phyloP scores from a whole-genome alignment of 352 stramenopile species.

The Globisporangium radiosum region DNA sequence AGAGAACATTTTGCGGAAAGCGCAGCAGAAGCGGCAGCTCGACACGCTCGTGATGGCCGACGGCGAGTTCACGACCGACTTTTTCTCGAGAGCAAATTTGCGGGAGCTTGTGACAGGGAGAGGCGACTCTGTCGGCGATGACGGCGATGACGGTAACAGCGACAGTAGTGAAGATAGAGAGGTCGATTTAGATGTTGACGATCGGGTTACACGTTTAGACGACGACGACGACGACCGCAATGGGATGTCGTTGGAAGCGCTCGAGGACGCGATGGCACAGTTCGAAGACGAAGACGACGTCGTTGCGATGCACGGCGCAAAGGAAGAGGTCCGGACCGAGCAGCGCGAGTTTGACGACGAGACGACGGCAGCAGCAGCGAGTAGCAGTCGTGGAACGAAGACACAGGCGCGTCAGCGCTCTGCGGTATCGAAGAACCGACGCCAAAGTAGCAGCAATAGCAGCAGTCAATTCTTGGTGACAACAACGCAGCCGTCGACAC shows the following conservation, averaged over 20 bases:
- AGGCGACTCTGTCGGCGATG: conserved; percentile 15
- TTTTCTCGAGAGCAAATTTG: conserved; percentile 83
- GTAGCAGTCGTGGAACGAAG: conserved; percentile 4
- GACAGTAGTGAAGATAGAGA: not conserved
- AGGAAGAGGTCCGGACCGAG: conserved; percentile 49
- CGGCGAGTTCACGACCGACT: conserved; percentile 72
- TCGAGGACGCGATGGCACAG: conserved; percentile 92
- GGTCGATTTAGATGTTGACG: not conserved
- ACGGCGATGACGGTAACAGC: conserved; percentile 19
- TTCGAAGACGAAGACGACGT: conserved; percentile 96
- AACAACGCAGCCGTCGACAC: conserved; percentile 18
- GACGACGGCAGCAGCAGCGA: not conserved
- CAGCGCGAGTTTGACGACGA: conserved; percentile 65
- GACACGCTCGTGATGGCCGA: conserved; percentile 91
- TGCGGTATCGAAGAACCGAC: conserved; percentile 12
- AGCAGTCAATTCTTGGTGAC: not conserved
- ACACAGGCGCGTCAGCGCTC: too few species aligned
- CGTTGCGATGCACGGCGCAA: conserved; percentile 83
- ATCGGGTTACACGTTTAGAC: not conserved
- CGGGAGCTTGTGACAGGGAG: conserved; percentile 82
- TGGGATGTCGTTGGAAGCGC: conserved; percentile 53
- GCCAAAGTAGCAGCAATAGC: not conserved
- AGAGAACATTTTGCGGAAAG: conserved; percentile 99
- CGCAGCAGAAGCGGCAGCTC: conserved; percentile 95
- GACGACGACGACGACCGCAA: conserved; percentile 29